Evolutionary conservation across 768 basidiomycete species (phyloP).

Genomic region (Termitomyces sp.): DNA sequence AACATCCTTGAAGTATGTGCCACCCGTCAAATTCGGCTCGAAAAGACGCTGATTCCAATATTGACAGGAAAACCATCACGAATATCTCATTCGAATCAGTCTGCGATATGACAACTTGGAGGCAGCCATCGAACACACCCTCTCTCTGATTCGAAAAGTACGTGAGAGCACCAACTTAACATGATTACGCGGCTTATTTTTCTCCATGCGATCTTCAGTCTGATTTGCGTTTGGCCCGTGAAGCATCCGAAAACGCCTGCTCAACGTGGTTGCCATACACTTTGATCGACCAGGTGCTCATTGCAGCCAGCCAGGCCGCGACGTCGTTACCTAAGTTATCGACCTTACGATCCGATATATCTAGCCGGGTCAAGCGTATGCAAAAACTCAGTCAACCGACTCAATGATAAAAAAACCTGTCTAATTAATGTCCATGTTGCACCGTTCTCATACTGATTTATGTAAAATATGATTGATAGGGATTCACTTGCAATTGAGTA

Average conservation of each 20-base stretch:
- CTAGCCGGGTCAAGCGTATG: conserved; percentile 62
- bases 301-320: conserved; percentile 49
- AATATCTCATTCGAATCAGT: conserved; percentile 77
- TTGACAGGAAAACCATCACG: conserved; percentile 68
- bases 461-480: not conserved
- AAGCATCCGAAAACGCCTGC: conserved; percentile 50
- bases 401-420: conserved; percentile 11
- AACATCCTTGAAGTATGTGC: conserved; percentile 64
- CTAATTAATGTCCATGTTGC: not conserved
- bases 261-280: conserved; percentile 81
- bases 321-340: conserved; percentile 45
- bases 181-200: conserved; percentile 7
- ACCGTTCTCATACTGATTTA: not conserved
- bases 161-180: conserved; percentile 7
- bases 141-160: conserved; percentile 73
- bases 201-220: conserved; percentile 33
- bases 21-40: not conserved
- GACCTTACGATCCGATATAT: conserved; percentile 56
- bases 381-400: conserved; percentile 48
- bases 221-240: conserved; percentile 48
- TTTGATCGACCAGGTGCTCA: conserved; percentile 78
- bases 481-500: not conserved
- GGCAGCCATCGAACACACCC: conserved; percentile 70
- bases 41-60: conserved; percentile 4
- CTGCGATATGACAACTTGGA: conserved; percentile 78